Base-by-base conservation (phyloP, 139 green algal genomes). In the Chlamydomonas schloesseri region DNA sequence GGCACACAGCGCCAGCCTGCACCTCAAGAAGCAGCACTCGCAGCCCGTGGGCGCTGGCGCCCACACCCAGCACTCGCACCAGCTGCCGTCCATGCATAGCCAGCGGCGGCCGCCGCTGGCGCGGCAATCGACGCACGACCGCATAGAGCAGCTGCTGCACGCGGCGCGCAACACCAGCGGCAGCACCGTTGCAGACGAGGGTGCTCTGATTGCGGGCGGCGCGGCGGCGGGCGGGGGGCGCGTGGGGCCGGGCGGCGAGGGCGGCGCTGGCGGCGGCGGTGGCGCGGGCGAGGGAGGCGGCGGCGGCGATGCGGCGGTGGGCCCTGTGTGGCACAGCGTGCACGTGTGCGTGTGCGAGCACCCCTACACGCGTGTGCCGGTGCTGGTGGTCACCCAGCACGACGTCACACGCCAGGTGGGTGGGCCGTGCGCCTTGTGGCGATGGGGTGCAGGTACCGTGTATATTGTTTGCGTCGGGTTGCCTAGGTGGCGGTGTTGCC, bases 371-470 rank as follows among this genome's bases (percentile, higher is more conserved):
- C 42, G 64, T 8, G 64, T 28, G 47, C 78, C 78, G 20, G 42
- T 84, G 78, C n/a, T 84, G 42, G 78, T 84, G 3, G 78, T 84
- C 15, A 84, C 64, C n/a, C 78, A 84, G 62, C 33, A 84, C 65
- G 78, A 84, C 47, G 78, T 84, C 6, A 84, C 78, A 0, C 42
- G 37, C 11, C 78, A 84, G 78, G 78, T 84, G 58, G 31, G 75
- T 3, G 6, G 31, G 24, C n/a, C n/a, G n/a, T n/a, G n/a, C n/a
- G n/a, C n/a, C n/a, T n/a, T n/a, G n/a, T n/a, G n/a, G n/a, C n/a
- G n/a, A n/a, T n/a, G n/a, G n/a, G n/a, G n/a, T n/a, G n/a, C n/a
- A n/a, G n/a, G n/a, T n/a, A n/a, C n/a, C n/a, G n/a, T n/a, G n/a
- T n/a, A n/a, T n/a, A n/a, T n/a, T n/a, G n/a, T n/a, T n/a, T n/a